Base-by-base conservation (phyloP, 257 asterid genomes). In the Solanum pimpinellifolium region DNA sequence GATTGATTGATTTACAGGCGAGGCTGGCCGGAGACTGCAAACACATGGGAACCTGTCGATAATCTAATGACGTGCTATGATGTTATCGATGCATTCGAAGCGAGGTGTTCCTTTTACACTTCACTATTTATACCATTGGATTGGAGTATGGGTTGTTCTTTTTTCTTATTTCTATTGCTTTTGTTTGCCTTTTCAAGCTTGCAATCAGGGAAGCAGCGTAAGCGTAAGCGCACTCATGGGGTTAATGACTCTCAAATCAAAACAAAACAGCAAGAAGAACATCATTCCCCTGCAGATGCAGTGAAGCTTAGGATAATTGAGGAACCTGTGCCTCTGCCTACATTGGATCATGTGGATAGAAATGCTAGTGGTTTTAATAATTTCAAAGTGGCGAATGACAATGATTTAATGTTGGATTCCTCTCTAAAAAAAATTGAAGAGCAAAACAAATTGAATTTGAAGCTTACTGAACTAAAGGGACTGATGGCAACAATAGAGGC, bases 21-120 rank as follows among this genome's bases (percentile, higher is more conserved):
- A 83, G 98, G 95, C 80, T 96, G 98, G 98, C 90, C 98, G 9
- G 98, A 95, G 91, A 90, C 92, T 1, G 94, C 90, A 3, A 96
- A 96, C 87, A 96, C 98, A 9, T 95, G 98, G 99, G 99, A 96
- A 92, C 98, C 99, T 29, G 77, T 91, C 81, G 94, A 92, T 59
- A 95, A 94, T 90, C 89, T 96, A 85, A 18, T 86, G 91, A 93
- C 93, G 60, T 90, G 93, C 86, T 90, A 91, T 0, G 98, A 95
- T 92, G 83, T 95, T 65, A 89, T 96, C 60, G 98, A 93, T 75
- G 93, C 95, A 39, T 96, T 91, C 86, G 98, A 94, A 87, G 95
- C 92, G 60, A 95, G 98, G 98, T 96, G 98, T 95, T 33, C 66
- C 52, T 83, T 23, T 21, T 56, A 20, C 29, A 86, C 52, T 86